phyloP scores from a whole-genome alignment of 352 stramenopile genomes.

The Globisporangium carolinianum region DNA sequence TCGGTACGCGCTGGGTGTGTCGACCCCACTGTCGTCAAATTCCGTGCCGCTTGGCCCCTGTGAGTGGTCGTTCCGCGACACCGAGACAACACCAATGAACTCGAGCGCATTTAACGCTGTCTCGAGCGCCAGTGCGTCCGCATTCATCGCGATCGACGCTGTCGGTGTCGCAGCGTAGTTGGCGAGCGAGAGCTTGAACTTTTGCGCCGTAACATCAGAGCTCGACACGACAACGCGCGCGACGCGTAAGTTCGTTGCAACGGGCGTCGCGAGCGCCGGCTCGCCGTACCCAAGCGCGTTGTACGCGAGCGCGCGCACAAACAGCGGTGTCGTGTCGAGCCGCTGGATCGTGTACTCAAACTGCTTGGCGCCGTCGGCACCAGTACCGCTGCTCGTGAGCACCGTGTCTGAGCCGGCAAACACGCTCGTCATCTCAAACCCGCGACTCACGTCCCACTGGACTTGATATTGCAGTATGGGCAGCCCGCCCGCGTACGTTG shows the following conservation, averaged over 20 bases:
- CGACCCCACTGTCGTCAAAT: slow-evolving; percentile 44
- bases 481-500: slow-evolving; percentile 62
- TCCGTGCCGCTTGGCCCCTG: slow-evolving; percentile 21
- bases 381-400: slow-evolving; percentile 1
- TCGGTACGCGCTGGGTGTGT: slow-evolving; percentile 29
- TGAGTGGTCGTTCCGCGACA: slow-evolving; percentile 60
- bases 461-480: slow-evolving; percentile 87
- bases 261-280: slow-evolving; percentile 29
- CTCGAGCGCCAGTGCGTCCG: slow-evolving; percentile 41
- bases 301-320: slow-evolving; percentile 76
- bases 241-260: slow-evolving; percentile 46
- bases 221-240: slow-evolving; percentile 32
- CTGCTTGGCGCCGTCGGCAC: slow-evolving; percentile 1
- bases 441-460: slow-evolving; percentile 87
- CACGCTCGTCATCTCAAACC: slow-evolving; percentile 75
- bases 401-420: slow-evolving; percentile 44
- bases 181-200: slow-evolving; percentile 45
- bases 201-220: slow-evolving; percentile 30
- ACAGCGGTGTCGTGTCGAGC: slow-evolving; percentile 55
- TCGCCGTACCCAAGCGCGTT: slow-evolving; percentile 74
- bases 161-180: slow-evolving; percentile 41
- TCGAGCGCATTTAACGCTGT: slow-evolving; percentile 43
- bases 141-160: slow-evolving; percentile 32
- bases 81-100: slow-evolving; percentile 43
- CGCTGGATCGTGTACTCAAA: slow-evolving; percentile 36